These are phyloP conservation scores for Eimeria praecox DNA, from an alignment of 169 alveolate species.

Conservation along the genomic window DNA sequence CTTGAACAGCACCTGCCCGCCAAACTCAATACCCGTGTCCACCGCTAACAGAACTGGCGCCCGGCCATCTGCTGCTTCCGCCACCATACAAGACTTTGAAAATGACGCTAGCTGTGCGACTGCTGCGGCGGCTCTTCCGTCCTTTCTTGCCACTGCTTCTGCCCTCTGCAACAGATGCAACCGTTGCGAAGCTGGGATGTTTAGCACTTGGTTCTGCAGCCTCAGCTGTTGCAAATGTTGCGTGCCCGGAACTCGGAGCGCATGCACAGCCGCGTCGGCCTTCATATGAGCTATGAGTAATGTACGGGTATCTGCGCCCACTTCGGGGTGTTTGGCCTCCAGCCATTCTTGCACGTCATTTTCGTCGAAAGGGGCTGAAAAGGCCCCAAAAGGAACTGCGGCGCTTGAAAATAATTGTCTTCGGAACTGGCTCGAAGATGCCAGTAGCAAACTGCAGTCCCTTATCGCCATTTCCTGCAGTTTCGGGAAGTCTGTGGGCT, in stretches of 20 bases:
- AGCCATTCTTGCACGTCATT: slow-evolving; percentile 66
- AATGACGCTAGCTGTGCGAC: slow-evolving; percentile 51
- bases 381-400: slow-evolving; percentile 56
- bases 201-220: slow-evolving; percentile 60
- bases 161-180: slow-evolving; percentile 27
- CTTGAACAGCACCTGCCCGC: slow-evolving; percentile 53
- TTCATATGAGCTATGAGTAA: slow-evolving; percentile 59
- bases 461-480: slow-evolving; percentile 45
- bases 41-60: slow-evolving; percentile 72
- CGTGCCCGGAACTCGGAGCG: slow-evolving; percentile 48
- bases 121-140: slow-evolving; percentile 57
- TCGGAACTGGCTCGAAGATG: slow-evolving; percentile 29
- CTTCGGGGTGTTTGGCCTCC: slow-evolving; percentile 33
- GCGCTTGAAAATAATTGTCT: slow-evolving; percentile 46
- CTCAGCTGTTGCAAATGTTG: slow-evolving; percentile 63
- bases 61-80: slow-evolving; percentile 73
- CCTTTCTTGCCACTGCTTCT: slow-evolving; percentile 8
- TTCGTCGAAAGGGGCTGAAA: slow-evolving; percentile 43
- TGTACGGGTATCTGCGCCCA: slow-evolving; percentile 28
- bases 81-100: slow-evolving; percentile 53
- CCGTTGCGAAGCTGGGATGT: slow-evolving; percentile 35
- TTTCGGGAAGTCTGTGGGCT: slow-evolving; percentile 53
- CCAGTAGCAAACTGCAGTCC: slow-evolving; percentile 65
- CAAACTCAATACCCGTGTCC: slow-evolving; percentile 39
- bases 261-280: slow-evolving; percentile 65